phyloP scores from a whole-genome alignment of 2,329 filamentous ascomycete species.

The Chaetothyriales sp. region DNA sequence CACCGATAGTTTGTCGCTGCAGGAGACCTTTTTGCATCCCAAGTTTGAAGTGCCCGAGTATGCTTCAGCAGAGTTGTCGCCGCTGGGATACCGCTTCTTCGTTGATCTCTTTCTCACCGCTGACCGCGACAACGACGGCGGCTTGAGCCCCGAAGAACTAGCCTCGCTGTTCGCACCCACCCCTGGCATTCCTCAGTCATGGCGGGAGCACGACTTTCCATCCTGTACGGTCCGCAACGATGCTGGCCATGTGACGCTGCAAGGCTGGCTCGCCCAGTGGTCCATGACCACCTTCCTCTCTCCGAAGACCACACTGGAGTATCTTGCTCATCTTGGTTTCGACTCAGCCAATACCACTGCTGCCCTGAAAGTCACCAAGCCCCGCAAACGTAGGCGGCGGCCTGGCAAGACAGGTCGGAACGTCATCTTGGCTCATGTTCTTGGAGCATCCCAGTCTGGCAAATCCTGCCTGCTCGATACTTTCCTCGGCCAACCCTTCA shows the following conservation, averaged over 20 bases:
- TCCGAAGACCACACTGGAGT: slow-evolving; percentile 86
- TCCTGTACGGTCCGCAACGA: slow-evolving; percentile 91
- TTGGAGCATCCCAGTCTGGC: slow-evolving; percentile 72
- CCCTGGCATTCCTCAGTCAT: slow-evolving; percentile 71
- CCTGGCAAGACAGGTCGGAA: slow-evolving; percentile 82
- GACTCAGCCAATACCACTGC: slow-evolving; percentile 68
- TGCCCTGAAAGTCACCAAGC: slow-evolving; percentile 82
- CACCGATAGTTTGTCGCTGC: slow-evolving; percentile 82
- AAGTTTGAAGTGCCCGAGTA: slow-evolving; percentile 89
- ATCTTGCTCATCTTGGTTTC: slow-evolving; percentile 90
- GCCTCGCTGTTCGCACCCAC: slow-evolving; percentile 81
- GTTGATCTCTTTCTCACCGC: slow-evolving; percentile 90
- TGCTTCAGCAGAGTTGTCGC: slow-evolving; percentile 84
- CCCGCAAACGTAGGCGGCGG: slow-evolving; percentile 67
- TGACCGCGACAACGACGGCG: slow-evolving; percentile 95
- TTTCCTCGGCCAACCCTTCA: slow-evolving; percentile 80
- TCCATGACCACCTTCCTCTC: slow-evolving; percentile 98
- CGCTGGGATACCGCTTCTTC: slow-evolving; percentile 90
- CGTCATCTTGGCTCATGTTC: slow-evolving; percentile 82
- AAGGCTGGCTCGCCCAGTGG: slow-evolving; percentile 98
- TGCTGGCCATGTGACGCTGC: slow-evolving; percentile 83
- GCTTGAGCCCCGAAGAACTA: slow-evolving; percentile 72
- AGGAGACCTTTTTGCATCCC: slow-evolving; percentile 80
- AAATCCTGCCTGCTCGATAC: slow-evolving; percentile 85
- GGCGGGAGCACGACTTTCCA: slow-evolving; percentile 79